These are phyloP conservation scores for Dichotomopilus funicola DNA, from an alignment of 2,329 filamentous ascomycete species.

Conservation along the genomic window DNA sequence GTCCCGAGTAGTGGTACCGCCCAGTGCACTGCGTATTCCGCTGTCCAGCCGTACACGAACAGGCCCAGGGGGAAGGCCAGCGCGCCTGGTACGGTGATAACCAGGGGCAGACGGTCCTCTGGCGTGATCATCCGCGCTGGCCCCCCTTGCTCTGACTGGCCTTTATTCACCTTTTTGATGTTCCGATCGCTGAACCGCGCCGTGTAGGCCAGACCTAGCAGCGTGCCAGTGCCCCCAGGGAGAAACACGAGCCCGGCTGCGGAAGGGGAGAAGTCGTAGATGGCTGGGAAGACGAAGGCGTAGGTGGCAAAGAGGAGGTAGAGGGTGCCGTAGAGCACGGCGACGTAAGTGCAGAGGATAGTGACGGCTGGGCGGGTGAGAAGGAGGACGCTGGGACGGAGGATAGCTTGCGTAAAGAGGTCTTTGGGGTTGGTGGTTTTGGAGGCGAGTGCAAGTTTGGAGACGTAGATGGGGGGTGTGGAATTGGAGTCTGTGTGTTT, in stretches of 20 bases:
- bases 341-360: slow-evolving; percentile 39
- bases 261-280: neutral
- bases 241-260: slow-evolving; percentile 1
- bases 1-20: slow-evolving; percentile 44
- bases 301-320: slow-evolving; percentile 50
- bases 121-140: slow-evolving; percentile 15
- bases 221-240: neutral
- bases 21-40: slow-evolving; percentile 37
- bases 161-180: neutral
- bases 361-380: slow-evolving; percentile 40
- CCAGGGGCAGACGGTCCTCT: slow-evolving; percentile 23
- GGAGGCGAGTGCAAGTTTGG: slow-evolving; percentile 5
- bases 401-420: slow-evolving; percentile 31
- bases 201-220: slow-evolving; percentile 1
- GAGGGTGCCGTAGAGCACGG: slow-evolving; percentile 44
- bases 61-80: slow-evolving; percentile 28
- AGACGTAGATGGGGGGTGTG: slow-evolving; percentile 11
- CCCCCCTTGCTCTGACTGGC: slow-evolving; percentile 38
- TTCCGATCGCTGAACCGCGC: neutral
- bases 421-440: neutral
- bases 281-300: slow-evolving; percentile 36
- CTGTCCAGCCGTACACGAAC: slow-evolving; percentile 32
- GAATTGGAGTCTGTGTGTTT: neutral
- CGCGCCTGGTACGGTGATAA: slow-evolving; percentile 10
- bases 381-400: slow-evolving; percentile 45